phyloP scores from a whole-genome alignment of 345 rosid species.

The Boechera divaricarpa region DNA sequence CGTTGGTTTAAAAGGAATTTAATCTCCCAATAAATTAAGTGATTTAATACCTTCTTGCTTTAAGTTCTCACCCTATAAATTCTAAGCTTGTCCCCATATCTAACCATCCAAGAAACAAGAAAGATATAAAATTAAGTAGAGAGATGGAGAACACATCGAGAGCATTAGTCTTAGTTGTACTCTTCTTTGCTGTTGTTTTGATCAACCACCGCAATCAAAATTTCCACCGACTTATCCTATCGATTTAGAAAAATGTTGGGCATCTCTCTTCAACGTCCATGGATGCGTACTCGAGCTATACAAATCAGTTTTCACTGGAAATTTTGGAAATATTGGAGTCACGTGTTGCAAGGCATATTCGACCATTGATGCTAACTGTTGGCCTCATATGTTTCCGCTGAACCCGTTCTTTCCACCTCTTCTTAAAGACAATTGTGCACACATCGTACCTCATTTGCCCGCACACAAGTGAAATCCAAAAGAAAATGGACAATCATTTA shows the following conservation, averaged over 20 bases:
- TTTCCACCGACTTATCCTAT: not conserved
- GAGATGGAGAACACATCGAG: slow-evolving; percentile 17
- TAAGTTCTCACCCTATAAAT: too few relatives aligned
- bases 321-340: not conserved
- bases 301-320: not conserved
- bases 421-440: slow-evolving; percentile 12
- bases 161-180: not conserved
- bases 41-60: too few relatives aligned
- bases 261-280: slow-evolving; percentile 25
- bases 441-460: not conserved
- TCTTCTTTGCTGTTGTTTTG: not conserved
- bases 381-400: slow-evolving; percentile 31
- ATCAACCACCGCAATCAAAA: not conserved
- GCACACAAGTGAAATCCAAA: slow-evolving; percentile 4
- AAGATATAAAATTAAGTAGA: not conserved
- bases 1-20: too few relatives aligned
- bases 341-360: slow-evolving; percentile 30
- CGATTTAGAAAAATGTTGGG: slow-evolving; percentile 24
- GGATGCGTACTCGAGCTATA: slow-evolving; percentile 24
- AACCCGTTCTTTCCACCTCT: slow-evolving; percentile 23
- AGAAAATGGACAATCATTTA: slow-evolving; percentile 1
- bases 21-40: too few relatives aligned
- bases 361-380: slow-evolving; percentile 22
- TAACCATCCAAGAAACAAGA: not conserved
- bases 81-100: too few relatives aligned